Conservation (phyloP, 306 rosid species). For the Alnus glutinosa region DNA sequence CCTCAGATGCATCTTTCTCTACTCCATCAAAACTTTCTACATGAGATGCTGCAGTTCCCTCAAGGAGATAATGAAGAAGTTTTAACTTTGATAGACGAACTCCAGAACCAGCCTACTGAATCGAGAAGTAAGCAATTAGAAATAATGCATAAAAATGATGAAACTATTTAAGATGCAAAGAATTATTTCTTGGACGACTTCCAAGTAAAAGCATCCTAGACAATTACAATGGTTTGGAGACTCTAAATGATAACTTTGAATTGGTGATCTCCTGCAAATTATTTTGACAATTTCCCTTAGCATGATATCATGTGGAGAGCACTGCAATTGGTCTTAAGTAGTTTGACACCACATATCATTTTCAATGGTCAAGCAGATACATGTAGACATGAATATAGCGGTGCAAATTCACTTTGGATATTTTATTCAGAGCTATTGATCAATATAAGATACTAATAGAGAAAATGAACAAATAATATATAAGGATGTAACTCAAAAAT, state of each 20-base stretch:
- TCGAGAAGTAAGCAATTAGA: slow-evolving; percentile 20
- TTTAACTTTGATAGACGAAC: slow-evolving; percentile 56
- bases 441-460: background rate
- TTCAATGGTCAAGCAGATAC: background rate
- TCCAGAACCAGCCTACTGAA: slow-evolving; percentile 63
- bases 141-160: background rate
- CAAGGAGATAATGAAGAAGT: slow-evolving; percentile 57
- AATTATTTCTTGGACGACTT: background rate
- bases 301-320: background rate
- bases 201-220: background rate
- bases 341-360: too few relatives aligned
- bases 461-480: background rate
- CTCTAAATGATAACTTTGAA: too few relatives aligned
- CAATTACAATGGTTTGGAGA: background rate
- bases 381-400: background rate
- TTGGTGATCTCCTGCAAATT: background rate
- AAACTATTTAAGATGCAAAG: background rate
- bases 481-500: too few relatives aligned
- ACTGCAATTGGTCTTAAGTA: too few relatives aligned
- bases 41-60: slow-evolving; percentile 71
- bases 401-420: background rate
- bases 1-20: slow-evolving; percentile 47
- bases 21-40: slow-evolving; percentile 44
- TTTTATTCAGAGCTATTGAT: background rate
- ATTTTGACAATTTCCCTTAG: background rate